Base-by-base conservation (phyloP, 2,329 filamentous ascomycete species). In the Tympanopsis confertula region DNA sequence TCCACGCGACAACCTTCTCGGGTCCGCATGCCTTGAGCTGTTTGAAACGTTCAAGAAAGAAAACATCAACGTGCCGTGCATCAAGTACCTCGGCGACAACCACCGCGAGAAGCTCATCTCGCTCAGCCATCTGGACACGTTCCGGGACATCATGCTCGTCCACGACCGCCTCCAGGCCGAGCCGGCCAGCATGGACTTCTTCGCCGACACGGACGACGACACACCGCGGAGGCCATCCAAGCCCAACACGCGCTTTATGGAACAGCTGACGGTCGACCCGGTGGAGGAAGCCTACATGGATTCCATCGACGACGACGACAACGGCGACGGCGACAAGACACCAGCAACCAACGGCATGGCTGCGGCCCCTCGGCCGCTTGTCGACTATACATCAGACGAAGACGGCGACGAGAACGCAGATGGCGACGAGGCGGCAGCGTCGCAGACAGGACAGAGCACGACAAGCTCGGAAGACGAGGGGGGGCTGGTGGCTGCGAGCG, bases 241-340 rank as follows among this genome's bases (percentile, higher is more conserved):
- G 38, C 49, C 61, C 43, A 82, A 82, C 57, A 74, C 78, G 45
- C 78, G 74, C 14, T 50, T 69, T 33, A 71, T 93, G 54, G 86
- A 86, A 51, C 87, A 94, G 38, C 57, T 74, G 7, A 45, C 57
- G 1, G 72, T 88, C 52, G 89, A 95, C 53, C 71, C 80, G 4
- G 78, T 81, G 10, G 86, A 95, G 55, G 89, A 95, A 50, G 86
- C 89, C 32, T 98, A 96, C 57, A 96, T 93, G 71, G 89, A 94
- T 50, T 77, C 74, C 0, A 86, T 84, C 1, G 88, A 95, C 48
- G 85, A 91, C 35, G 82, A 88, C 42, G 87, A 94, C 5, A 85
- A 86, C 12, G 66, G 78, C 43, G 63, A 66, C 44, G 48, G 50
- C 33, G 55, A 51, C 39, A 61, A 52, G 40, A 47, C 49, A 5